These are phyloP conservation scores for Teratosphaeria nubilosa DNA, from an alignment of 2,329 filamentous ascomycete species.

Conservation along the genomic window DNA sequence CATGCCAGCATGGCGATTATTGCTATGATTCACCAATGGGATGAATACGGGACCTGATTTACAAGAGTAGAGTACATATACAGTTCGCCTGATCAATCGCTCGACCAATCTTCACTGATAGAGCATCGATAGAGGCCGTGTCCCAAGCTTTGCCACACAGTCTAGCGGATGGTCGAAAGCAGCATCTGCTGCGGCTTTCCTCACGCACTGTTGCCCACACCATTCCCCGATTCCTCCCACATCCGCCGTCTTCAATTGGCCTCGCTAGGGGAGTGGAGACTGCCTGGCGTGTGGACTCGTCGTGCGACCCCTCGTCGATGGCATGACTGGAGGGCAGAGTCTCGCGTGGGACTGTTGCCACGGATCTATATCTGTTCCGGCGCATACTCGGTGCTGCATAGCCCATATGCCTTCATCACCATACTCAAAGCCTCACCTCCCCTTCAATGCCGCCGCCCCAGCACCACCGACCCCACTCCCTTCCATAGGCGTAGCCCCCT, in stretches of 20 bases:
- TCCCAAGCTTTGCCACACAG: not conserved
- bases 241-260: too few relatives aligned
- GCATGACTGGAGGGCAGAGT: too few relatives aligned
- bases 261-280: too few relatives aligned
- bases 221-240: too few relatives aligned
- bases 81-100: not conserved
- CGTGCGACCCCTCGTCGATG: too few relatives aligned
- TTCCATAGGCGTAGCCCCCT: conserved; percentile 29
- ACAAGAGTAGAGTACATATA: not conserved
- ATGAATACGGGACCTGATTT: not conserved
- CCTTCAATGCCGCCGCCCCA: conserved; percentile 5
- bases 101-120: not conserved
- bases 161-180: too few relatives aligned
- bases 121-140: not conserved
- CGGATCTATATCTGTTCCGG: not conserved
- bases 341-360: not conserved
- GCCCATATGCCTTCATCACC: not conserved
- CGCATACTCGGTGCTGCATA: too few relatives aligned
- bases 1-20: not conserved
- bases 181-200: too few relatives aligned
- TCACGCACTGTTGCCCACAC: too few relatives aligned
- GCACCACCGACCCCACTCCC: conserved; percentile 2
- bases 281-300: too few relatives aligned
- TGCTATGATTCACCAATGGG: too few relatives aligned
- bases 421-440: conserved; percentile 1